Percentiles rank a stretch among this genome's conserved stretches.
Evolutionary conservation across 495 filamentous ascomycete genomes (phyloP).

Genomic region (Penicillium angulare): DNA sequence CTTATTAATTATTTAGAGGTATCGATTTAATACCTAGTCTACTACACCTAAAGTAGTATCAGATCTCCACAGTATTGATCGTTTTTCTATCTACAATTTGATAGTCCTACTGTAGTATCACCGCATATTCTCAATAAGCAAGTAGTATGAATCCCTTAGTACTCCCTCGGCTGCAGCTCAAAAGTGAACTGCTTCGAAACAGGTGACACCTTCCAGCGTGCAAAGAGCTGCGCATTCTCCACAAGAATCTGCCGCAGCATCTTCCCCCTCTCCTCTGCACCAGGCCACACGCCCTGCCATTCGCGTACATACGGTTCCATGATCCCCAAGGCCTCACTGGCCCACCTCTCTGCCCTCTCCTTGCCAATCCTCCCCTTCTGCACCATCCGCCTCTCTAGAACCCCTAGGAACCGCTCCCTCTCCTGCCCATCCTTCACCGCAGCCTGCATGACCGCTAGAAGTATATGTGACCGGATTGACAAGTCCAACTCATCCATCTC

Average conservation of each 20-base stretch:
- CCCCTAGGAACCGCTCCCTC: constrained; percentile 18
- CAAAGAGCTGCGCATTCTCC: constrained; percentile 28
- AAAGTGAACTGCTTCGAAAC: constrained; percentile 25
- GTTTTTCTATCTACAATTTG: no score
- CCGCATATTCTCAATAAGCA: no score
- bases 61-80: no score
- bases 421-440: constrained; percentile 15
- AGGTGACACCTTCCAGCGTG: constrained; percentile 20
- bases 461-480: constrained; percentile 25
- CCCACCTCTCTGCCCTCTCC: constrained; percentile 21
- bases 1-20: no score
- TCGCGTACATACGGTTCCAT: constrained; percentile 24
- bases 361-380: constrained; percentile 18
- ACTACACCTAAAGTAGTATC: no score
- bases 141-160: constrained; percentile 2
- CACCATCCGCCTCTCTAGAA: constrained; percentile 23
- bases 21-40: no score
- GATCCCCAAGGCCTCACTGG: constrained; percentile 21
- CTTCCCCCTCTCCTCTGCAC: constrained; percentile 19
- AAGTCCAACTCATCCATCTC: constrained; percentile 24
- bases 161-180: constrained; percentile 17
- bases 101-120: no score
- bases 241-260: constrained; percentile 24
- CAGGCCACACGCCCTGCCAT: constrained; percentile 27
- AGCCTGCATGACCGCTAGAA: constrained; percentile 24